Percentiles rank a stretch among this genome's conserved stretches.
Evolutionary conservation across 345 rosid genomes (phyloP).

Genomic region (Chamaenerion angustifolium): DNA sequence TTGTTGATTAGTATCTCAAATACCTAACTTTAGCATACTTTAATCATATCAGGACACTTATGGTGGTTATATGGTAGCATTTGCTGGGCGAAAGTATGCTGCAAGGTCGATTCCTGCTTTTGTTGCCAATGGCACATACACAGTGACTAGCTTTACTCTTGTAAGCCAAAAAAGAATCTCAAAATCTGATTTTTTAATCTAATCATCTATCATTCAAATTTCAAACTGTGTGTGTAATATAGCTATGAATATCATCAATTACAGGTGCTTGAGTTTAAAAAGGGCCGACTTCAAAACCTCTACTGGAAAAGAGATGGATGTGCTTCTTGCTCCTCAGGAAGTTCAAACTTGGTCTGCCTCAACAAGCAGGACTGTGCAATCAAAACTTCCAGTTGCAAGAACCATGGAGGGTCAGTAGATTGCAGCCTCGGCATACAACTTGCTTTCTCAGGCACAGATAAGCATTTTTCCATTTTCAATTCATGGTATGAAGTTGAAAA

Average conservation of each 20-base stretch:
- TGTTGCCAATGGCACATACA: slow-evolving; percentile 52
- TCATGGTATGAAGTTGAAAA: slow-evolving; percentile 95
- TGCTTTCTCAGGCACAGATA: slow-evolving; percentile 95
- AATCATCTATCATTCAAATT: slow-evolving; percentile 3
- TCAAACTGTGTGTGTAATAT: no score
- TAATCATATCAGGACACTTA: slow-evolving; percentile 24
- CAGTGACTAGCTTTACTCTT: slow-evolving; percentile 86
- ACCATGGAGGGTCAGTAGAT: slow-evolving; percentile 55
- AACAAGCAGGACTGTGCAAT: slow-evolving; percentile 78
- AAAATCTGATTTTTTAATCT: not conserved
- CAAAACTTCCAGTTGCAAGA: slow-evolving; percentile 52
- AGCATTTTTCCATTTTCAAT: slow-evolving; percentile 67
- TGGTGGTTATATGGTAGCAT: slow-evolving; percentile 94
- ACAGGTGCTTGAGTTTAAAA: slow-evolving; percentile 81
- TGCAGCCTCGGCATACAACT: slow-evolving; percentile 92
- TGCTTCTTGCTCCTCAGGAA: slow-evolving; percentile 42
- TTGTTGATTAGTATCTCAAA: no score
- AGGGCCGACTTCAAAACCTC: slow-evolving; percentile 79
- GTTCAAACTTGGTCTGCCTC: slow-evolving; percentile 54
- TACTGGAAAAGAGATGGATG: slow-evolving; percentile 97
- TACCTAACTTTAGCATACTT: not conserved
- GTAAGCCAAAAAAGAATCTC: slow-evolving; percentile 22
- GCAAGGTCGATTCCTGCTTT: slow-evolving; percentile 79
- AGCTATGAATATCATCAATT: not conserved
- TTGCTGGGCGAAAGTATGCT: slow-evolving; percentile 89